A percentile compares a stretch with the other conserved stretches of the same genome.
phyloP scores from a whole-genome alignment of 768 basidiomycete species.

The Leccinum obscurum region DNA sequence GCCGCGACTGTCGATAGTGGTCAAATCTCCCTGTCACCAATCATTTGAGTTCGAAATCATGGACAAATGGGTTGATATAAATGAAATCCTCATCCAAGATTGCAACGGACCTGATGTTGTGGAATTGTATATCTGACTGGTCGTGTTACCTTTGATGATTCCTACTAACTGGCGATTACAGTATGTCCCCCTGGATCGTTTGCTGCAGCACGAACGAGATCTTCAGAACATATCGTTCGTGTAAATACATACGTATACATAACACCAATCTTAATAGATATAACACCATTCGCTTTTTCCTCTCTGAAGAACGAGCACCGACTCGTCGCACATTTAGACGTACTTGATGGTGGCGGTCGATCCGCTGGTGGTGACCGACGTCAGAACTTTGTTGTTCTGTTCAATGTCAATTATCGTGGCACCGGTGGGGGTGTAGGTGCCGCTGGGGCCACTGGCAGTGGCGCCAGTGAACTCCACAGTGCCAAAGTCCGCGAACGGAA shows the following conservation, averaged over 20 bases:
- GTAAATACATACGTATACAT: not conserved
- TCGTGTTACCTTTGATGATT: not conserved
- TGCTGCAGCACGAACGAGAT: not conserved
- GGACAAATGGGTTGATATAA: too few relatives aligned
- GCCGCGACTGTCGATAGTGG: not conserved
- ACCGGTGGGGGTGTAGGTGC: constrained; percentile 13
- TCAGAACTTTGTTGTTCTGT: constrained; percentile 13
- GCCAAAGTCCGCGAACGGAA: constrained; percentile 18
- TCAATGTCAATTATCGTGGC: constrained; percentile 16
- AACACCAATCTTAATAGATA: not conserved
- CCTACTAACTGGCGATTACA: not conserved
- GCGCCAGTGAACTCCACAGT: constrained; percentile 17
- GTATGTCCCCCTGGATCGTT: not conserved
- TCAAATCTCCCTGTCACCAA: not conserved
- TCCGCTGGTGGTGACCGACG: constrained; percentile 12
- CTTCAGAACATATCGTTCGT: not conserved
- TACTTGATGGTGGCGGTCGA: constrained; percentile 10
- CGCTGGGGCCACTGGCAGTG: constrained; percentile 8
- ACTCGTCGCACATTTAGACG: not conserved
- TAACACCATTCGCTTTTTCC: not conserved
- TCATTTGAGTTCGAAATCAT: too few relatives aligned
- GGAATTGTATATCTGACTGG: not conserved
- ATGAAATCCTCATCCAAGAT: not conserved
- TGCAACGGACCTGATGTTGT: not conserved
- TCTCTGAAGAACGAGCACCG: not conserved